A percentile compares a stretch with the other conserved stretches of the same genome.
Conservation (phyloP, 2,329 filamentous ascomycete genomes). For the Teratosphaeria viscida region DNA sequence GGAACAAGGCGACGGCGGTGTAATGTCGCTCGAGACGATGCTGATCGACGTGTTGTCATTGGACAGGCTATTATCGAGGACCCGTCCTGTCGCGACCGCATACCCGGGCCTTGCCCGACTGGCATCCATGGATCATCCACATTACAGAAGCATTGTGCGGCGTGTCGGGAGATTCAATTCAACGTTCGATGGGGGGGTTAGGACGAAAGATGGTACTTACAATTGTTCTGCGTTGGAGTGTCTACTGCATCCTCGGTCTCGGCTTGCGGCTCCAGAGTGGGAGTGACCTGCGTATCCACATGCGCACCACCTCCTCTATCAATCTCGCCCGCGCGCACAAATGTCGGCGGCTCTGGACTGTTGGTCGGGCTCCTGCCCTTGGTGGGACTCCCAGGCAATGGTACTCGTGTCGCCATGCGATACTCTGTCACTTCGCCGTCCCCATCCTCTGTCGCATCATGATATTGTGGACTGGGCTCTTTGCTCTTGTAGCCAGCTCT, state of each 20-base stretch:
- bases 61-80: background rate
- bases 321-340: constrained; percentile 5
- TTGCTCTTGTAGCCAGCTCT: constrained; percentile 44
- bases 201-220: constrained; percentile 15
- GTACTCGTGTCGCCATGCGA: constrained; percentile 32
- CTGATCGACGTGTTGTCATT: background rate
- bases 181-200: background rate
- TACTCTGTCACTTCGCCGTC: constrained; percentile 37
- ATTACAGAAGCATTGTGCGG: background rate
- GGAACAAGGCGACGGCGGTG: background rate
- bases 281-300: constrained; percentile 3
- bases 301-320: constrained; percentile 13
- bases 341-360: constrained; percentile 18
- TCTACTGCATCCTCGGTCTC: constrained; percentile 4
- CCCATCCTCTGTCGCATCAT: constrained; percentile 43
- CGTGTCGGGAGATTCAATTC: background rate
- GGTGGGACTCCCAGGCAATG: constrained; percentile 46
- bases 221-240: constrained; percentile 26
- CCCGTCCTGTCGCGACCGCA: background rate
- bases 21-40: background rate
- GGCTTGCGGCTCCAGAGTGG: constrained; percentile 12
- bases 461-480: constrained; percentile 50
- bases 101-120: background rate
- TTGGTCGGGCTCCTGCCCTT: constrained; percentile 26
- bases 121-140: background rate